Evolutionary conservation across 78 protist species (phyloP).

Genomic region (Dictyostelium capitatum): DNA sequence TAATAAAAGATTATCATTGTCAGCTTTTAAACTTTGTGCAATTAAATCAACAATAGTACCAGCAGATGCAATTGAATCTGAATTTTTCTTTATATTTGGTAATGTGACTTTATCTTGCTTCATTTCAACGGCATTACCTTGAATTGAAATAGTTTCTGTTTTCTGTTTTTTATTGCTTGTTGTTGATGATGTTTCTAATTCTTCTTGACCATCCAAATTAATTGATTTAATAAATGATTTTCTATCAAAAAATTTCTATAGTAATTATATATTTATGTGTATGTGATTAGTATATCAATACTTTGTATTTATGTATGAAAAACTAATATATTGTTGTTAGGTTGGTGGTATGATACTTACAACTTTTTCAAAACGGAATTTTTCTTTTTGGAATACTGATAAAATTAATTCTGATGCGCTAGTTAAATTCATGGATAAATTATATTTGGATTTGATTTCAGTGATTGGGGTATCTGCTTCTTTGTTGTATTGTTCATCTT

Average conservation of each 20-base stretch:
- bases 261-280: not conserved
- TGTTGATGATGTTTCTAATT: not conserved
- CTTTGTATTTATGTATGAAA: no score
- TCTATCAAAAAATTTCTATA: conserved; percentile 28
- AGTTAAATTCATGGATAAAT: not conserved
- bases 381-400: not conserved
- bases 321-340: not conserved
- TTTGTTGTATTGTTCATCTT: conserved; percentile 17
- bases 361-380: conserved; percentile 17
- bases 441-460: not conserved
- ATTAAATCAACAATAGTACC: conserved; percentile 38
- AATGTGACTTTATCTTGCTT: not conserved
- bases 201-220: not conserved
- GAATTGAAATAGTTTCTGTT: not conserved
- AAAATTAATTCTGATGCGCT: not conserved
- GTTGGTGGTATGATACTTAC: no score
- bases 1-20: not conserved
- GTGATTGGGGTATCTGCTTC: conserved; percentile 6
- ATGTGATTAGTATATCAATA: not conserved
- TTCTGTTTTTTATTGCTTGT: conserved; percentile 1
- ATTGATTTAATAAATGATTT: conserved; percentile 15
- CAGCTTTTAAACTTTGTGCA: conserved; percentile 26
- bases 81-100: not conserved
- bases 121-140: conserved; percentile 13
- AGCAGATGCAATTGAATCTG: conserved; percentile 24